Percentiles rank a stretch among this genome's conserved stretches.
phyloP scores from a whole-genome alignment of 148 eudicot species.

The Vaccinium vitisidaea region DNA sequence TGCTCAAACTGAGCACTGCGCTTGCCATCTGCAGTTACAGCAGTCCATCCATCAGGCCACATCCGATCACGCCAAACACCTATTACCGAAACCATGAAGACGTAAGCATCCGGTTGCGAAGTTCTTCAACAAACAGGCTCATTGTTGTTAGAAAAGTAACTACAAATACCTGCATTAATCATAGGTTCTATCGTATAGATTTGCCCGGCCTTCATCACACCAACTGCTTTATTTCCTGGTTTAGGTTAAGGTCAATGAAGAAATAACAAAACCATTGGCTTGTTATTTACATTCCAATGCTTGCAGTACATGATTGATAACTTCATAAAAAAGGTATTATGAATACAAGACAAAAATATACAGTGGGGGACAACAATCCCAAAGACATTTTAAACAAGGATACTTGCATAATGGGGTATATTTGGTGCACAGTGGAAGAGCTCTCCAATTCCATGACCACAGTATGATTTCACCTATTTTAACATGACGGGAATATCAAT shows the following conservation, averaged over 20 bases:
- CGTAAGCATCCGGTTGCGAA: neutral
- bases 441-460: constrained; percentile 99
- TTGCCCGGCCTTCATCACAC: constrained; percentile 98
- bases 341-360: neutral
- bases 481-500: constrained; percentile 14
- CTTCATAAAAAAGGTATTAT: neutral
- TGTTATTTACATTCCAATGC: neutral
- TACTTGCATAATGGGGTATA: constrained; percentile 97
- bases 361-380: neutral
- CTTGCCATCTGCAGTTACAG: constrained; percentile 95
- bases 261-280: constrained; percentile 2
- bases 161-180: constrained; percentile 76
- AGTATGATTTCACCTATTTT: constrained; percentile 77
- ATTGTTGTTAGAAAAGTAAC: neutral
- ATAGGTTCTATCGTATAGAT: constrained; percentile 95
- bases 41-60: constrained; percentile 99
- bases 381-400: constrained; percentile 40
- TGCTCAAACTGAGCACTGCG: constrained; percentile 99
- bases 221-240: constrained; percentile 97
- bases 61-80: constrained; percentile 97
- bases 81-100: constrained; percentile 25
- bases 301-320: neutral
- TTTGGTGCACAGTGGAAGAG: constrained; percentile 99
- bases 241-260: constrained; percentile 41
- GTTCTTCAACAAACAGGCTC: neutral